A percentile compares a stretch with the other conserved stretches of the same genome.
Evolutionary conservation across 1,139 yeast species (phyloP).

Genomic region (Zygosaccharomyces sapae): DNA sequence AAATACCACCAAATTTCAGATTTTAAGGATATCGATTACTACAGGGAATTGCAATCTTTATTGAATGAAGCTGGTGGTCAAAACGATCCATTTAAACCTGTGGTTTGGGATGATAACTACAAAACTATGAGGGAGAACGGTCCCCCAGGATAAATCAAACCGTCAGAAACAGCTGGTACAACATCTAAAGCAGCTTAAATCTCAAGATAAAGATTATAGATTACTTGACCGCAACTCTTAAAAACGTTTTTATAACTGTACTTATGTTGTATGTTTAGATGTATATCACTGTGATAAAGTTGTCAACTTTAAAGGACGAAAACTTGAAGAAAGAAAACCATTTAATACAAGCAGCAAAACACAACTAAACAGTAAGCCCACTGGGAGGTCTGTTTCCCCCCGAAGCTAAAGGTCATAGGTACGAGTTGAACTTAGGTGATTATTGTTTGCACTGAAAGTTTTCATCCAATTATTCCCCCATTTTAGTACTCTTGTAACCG

Average conservation of each 20-base stretch:
- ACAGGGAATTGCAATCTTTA: slow-evolving; percentile 20
- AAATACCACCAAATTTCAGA: slow-evolving; percentile 14
- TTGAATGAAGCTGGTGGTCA: slow-evolving; percentile 19
- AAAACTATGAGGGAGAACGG: slow-evolving; percentile 15
- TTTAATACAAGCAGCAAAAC: no score
- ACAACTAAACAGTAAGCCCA: no score
- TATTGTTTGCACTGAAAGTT: no score
- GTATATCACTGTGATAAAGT: not conserved
- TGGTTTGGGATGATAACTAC: slow-evolving; percentile 21
- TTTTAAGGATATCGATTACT: slow-evolving; percentile 24
- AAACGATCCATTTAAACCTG: slow-evolving; percentile 21
- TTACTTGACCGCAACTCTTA: slow-evolving; percentile 5
- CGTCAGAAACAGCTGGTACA: slow-evolving; percentile 19
- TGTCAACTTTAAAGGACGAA: no score
- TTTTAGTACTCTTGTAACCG: not conserved
- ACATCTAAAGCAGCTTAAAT: slow-evolving; percentile 17
- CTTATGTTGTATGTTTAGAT: no score
- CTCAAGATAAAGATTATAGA: slow-evolving; percentile 20
- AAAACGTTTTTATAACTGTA: no score
- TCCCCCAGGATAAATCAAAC: slow-evolving; percentile 18
- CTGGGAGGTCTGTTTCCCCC: no score
- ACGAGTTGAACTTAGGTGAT: no score
- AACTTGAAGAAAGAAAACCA: no score
- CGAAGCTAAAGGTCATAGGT: no score
- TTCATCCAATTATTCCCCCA: not conserved